These are phyloP conservation scores for Cytospora schulzeri DNA, from an alignment of 2,329 filamentous ascomycete genomes.

Conservation along the genomic window DNA sequence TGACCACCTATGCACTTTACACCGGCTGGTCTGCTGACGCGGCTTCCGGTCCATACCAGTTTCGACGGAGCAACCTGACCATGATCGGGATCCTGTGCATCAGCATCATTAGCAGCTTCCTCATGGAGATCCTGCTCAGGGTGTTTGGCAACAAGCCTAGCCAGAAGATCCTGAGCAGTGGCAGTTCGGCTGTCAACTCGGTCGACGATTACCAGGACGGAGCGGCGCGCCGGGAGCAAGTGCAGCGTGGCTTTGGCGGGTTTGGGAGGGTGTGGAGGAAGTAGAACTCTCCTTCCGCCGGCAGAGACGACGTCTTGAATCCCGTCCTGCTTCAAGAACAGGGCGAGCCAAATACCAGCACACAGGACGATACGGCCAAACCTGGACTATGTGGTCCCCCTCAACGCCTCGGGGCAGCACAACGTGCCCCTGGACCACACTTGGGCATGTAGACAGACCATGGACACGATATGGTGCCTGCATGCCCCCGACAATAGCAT, in stretches of 20 bases:
- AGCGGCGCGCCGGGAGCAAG: slow-evolving; percentile 59
- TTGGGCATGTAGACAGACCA: background rate
- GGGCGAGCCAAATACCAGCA: background rate
- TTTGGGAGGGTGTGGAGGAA: slow-evolving; percentile 36
- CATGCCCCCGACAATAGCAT: background rate
- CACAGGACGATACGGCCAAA: slow-evolving; percentile 24
- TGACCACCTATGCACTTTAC: slow-evolving; percentile 88
- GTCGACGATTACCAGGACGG: slow-evolving; percentile 58
- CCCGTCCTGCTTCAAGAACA: background rate
- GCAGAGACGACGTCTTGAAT: background rate
- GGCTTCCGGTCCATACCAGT: slow-evolving; percentile 67
- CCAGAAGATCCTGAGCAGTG: slow-evolving; percentile 45
- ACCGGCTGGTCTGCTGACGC: slow-evolving; percentile 82
- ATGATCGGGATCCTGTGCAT: slow-evolving; percentile 84
- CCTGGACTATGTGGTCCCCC: slow-evolving; percentile 21
- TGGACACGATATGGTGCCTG: background rate
- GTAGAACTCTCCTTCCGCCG: slow-evolving; percentile 17
- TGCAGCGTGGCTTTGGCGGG: slow-evolving; percentile 60
- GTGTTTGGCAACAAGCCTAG: slow-evolving; percentile 57
- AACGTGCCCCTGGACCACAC: slow-evolving; percentile 9
- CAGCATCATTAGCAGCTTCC: slow-evolving; percentile 72
- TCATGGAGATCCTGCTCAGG: slow-evolving; percentile 69
- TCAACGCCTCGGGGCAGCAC: slow-evolving; percentile 16
- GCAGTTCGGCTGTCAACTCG: slow-evolving; percentile 41
- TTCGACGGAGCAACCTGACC: slow-evolving; percentile 79